A percentile compares a stretch with the other conserved stretches of the same genome.
phyloP scores from a whole-genome alignment of 2,329 filamentous ascomycete genomes.

The Colletotrichum higginsianum region DNA sequence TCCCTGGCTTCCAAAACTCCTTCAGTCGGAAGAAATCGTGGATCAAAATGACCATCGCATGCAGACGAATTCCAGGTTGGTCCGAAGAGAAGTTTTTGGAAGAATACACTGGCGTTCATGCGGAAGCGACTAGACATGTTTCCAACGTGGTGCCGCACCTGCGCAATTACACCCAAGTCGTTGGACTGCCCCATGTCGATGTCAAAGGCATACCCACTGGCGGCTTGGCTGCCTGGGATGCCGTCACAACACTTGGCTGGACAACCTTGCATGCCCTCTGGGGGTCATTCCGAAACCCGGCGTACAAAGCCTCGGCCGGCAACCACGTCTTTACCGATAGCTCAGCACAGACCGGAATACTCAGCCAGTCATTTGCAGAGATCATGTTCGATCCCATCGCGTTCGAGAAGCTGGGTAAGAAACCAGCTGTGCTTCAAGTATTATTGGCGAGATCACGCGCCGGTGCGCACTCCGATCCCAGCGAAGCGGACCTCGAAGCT shows the following conservation, averaged over 20 bases:
- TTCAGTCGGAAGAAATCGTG: not conserved
- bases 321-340: slow-evolving; percentile 10
- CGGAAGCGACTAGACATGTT: not conserved
- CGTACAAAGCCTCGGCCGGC: slow-evolving; percentile 18
- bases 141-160: not conserved
- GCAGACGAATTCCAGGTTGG: slow-evolving; percentile 9
- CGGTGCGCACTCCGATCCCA: not conserved
- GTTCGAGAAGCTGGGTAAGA: not conserved
- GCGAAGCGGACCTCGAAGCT: not conserved
- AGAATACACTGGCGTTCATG: slow-evolving; percentile 11
- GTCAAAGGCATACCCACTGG: not conserved
- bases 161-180: slow-evolving; percentile 10
- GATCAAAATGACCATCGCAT: not conserved
- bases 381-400: not conserved
- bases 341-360: not conserved
- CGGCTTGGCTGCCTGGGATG: not conserved
- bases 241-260: slow-evolving; percentile 19
- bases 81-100: not conserved
- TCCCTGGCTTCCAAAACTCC: not conserved
- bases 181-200: not conserved
- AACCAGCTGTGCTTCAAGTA: not conserved
- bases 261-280: slow-evolving; percentile 1
- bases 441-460: not conserved
- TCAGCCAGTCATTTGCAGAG: slow-evolving; percentile 1
- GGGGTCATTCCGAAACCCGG: slow-evolving; percentile 5